Percentiles rank a stretch among this genome's conserved stretches.
phyloP scores from a whole-genome alignment of 2,329 filamentous ascomycete genomes.

The Raffaelea deltoideospora region DNA sequence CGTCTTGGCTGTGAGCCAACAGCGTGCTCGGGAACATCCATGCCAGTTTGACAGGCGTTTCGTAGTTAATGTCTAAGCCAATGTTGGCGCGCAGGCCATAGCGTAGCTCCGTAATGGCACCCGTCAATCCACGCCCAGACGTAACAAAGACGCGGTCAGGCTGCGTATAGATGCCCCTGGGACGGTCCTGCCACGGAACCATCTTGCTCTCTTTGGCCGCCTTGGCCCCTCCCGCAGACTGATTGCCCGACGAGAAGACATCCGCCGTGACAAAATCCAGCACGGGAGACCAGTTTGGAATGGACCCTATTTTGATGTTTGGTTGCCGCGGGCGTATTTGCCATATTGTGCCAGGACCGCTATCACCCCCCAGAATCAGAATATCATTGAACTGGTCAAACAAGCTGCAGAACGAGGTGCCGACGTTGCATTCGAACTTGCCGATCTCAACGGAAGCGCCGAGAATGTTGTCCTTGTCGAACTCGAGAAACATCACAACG shows the following conservation, averaged over 20 bases:
- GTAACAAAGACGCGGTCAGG: slow-evolving; percentile 51
- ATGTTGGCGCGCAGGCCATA: slow-evolving; percentile 56
- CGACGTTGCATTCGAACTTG: slow-evolving; percentile 57
- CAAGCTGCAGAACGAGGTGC: slow-evolving; percentile 68
- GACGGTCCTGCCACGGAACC: slow-evolving; percentile 7
- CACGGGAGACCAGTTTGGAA: slow-evolving; percentile 50
- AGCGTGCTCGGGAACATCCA: slow-evolving; percentile 41
- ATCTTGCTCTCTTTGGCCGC: slow-evolving; percentile 7
- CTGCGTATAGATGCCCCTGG: slow-evolving; percentile 35
- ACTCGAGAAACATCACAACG: slow-evolving; percentile 56
- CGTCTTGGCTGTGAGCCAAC: too few species aligned
- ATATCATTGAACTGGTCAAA: slow-evolving; percentile 56
- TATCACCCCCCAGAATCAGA: slow-evolving; percentile 65
- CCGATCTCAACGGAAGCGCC: slow-evolving; percentile 44
- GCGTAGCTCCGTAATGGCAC: slow-evolving; percentile 53
- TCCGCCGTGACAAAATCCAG: slow-evolving; percentile 38
- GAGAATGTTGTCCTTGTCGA: slow-evolving; percentile 41
- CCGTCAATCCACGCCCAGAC: slow-evolving; percentile 46
- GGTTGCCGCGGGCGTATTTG: slow-evolving; percentile 37
- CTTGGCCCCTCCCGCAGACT: slow-evolving; percentile 4
- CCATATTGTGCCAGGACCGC: slow-evolving; percentile 63
- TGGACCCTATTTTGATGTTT: slow-evolving; percentile 33
- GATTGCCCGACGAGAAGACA: slow-evolving; percentile 16
- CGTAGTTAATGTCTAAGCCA: slow-evolving; percentile 38
- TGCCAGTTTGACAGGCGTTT: slow-evolving; percentile 30